Base-by-base conservation (phyloP, 805 yeast genomes). In the Sugiyamaella qingdaonensis region DNA sequence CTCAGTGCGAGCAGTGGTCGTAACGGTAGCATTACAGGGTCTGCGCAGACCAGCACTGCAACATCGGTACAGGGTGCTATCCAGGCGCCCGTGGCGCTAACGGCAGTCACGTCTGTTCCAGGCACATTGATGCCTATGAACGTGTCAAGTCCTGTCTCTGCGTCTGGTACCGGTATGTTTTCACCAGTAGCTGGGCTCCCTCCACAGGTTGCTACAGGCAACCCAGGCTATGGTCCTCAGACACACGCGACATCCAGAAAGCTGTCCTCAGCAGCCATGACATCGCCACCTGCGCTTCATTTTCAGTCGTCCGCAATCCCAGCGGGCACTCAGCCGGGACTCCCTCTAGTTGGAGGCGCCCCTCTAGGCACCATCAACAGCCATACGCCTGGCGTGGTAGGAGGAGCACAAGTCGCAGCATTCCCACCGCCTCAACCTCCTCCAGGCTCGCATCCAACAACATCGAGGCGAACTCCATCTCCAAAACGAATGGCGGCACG, bases 401-500 rank as follows among this genome's bases (percentile, higher is more conserved):
- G 7, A 3, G 29, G 29, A 24, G 29, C 29, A 7, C 29, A 24
- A 24, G 29, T 24, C 29, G 29, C 29, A 24, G 16, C 51, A 5
- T 46, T 35, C 9, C 43, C 43, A 2, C 43, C 43, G 9, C 41
- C 29, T 13, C n/a, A n/a, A 4, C 51, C 31, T 9, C 31, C 49
- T 2, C 52, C 52, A 41, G 47, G 27, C 10, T 36, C 21, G 31
- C 35, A 42, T 31, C 4, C 21, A 10, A 16, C 21, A 4, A 4
- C 43, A 16, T 16, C 37, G 4, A 44, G 58, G n/a, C 45, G 62
- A 10, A 52, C 60, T 1, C 62, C 62, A n/a, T 49, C 56, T 10
- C 62, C 62, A 8, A 57, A 58, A 44, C 51, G 62, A 14, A 55
- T 55, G 57, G 48, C 52, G 16, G 48, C 54, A 31, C 27, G 39